Evolutionary conservation across 2,329 filamentous ascomycete genomes (phyloP).

Genomic region (Colletotrichum salicis): DNA sequence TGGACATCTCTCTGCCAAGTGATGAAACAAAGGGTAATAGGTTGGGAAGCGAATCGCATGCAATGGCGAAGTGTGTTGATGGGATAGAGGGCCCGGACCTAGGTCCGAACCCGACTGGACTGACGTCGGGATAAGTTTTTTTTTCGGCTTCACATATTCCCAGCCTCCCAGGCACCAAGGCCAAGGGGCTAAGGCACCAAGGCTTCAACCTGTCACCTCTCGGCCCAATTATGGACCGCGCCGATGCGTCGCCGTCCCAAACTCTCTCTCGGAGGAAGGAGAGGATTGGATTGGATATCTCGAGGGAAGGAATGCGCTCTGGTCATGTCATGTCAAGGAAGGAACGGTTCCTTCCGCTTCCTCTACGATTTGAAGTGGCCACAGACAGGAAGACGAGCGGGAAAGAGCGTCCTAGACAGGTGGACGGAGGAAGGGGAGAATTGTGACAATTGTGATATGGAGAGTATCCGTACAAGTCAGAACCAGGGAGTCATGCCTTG

Average conservation of each 20-base stretch:
- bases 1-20: neutral
- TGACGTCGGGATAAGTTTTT: constrained; percentile 32
- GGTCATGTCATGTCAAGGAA: neutral
- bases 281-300: neutral
- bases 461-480: no score
- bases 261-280: neutral
- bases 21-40: constrained; percentile 17
- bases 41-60: constrained; percentile 20
- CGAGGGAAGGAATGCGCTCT: neutral
- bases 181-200: neutral
- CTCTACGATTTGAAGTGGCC: neutral
- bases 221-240: constrained; percentile 18
- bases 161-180: neutral
- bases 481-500: neutral
- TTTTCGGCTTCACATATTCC: neutral
- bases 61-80: constrained; percentile 5
- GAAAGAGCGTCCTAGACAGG: neutral
- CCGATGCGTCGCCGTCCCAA: constrained; percentile 15
- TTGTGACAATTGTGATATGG: neutral
- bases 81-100: constrained; percentile 9
- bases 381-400: neutral
- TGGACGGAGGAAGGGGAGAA: neutral
- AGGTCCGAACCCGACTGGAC: constrained; percentile 19
- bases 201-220: neutral
- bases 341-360: neutral